Evolutionary conservation across 2,329 filamentous ascomycete genomes (phyloP), one percentile per base, ranked within the genome.

Genomic region (Macrophomina pseudophaseolina): DNA sequence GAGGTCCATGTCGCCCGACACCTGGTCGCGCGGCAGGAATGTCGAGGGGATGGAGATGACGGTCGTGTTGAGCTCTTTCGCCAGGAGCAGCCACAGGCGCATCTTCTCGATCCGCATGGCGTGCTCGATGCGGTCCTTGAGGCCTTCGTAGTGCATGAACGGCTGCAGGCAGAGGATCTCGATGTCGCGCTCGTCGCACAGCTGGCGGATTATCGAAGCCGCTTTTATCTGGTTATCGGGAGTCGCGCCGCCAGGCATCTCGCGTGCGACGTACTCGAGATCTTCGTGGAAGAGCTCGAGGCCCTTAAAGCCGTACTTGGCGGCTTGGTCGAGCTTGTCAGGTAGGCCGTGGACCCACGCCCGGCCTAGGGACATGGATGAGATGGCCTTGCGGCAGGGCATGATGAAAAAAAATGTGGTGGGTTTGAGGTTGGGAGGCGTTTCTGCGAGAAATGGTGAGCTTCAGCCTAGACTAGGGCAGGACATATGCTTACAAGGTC

Each of bases 271-370:
- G 71, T 88, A 87, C 67, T 87, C 80, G 3, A 94, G 84, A 75
- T 94, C 91, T 74, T 94, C 91, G 76, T 90, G 88, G 81, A 93
- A 93, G 23, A 93, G 83, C 75, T 94, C 91, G 70, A 94, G 86
- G 62, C 90, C 90, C 67, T 85, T 77, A 74, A 92, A 87, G 23
- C 88, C 88, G 71, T 90, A 84, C 65, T 83, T 81, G 5, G 85
- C 81, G 9, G 91, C 91, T 80, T 88, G 86, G 74, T 88, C 83
- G 58, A 94, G 84, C 74, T 93, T 94, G 73, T 85, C 80, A 1
- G 83, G 77, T 28, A 94, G 82, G 33, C 83, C 81, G 76, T 94
- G 91, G 69, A 90, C 87, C 74, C 89, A 90, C 72, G 87, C 88
- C 49, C 90, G 88, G 49, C 91, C 91, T 1, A 94, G 84, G 58